Evolutionary conservation across 805 yeast genomes (phyloP).

Genomic region (Candida pini): DNA sequence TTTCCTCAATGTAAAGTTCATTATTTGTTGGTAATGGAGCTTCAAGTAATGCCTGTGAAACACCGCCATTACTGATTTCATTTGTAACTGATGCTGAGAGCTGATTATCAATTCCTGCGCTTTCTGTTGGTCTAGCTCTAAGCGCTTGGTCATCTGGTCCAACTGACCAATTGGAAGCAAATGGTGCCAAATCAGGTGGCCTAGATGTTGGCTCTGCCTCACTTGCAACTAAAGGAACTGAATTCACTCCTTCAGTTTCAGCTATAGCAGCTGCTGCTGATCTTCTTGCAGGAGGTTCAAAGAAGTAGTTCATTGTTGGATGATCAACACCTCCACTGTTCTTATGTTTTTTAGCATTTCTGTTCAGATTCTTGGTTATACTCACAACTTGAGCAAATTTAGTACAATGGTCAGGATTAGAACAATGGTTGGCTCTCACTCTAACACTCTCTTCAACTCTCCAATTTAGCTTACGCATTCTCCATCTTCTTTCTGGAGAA

Average conservation of each 20-base stretch:
- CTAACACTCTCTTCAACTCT: constrained; percentile 78
- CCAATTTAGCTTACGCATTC: constrained; percentile 88
- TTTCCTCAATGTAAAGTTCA: constrained; percentile 60
- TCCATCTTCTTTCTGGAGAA: constrained; percentile 67
- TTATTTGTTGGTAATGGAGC: constrained; percentile 10
- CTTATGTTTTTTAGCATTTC: constrained; percentile 20
- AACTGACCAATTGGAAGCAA: constrained; percentile 26
- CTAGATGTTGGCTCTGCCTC: constrained; percentile 1
- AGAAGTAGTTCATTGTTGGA: constrained; percentile 22
- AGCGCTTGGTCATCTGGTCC: constrained; percentile 8
- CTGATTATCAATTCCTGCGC: constrained; percentile 2
- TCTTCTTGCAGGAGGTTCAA: constrained; percentile 21
- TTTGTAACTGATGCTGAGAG: constrained; percentile 1
- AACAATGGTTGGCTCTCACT: constrained; percentile 54
- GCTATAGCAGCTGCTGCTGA: constrained; percentile 2
- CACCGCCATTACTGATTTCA: not conserved
- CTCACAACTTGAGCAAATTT: constrained; percentile 45
- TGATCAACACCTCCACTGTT: constrained; percentile 25
- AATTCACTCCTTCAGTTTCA: not conserved
- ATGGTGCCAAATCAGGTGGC: constrained; percentile 18
- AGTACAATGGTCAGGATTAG: constrained; percentile 43
- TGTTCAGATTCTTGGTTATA: constrained; percentile 27
- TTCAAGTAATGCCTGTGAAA: not conserved
- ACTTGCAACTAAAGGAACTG: not conserved
- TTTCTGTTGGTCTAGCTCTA: constrained; percentile 8